Conservation (phyloP, 2,329 filamentous ascomycete species). For the Fusarium continuum region DNA sequence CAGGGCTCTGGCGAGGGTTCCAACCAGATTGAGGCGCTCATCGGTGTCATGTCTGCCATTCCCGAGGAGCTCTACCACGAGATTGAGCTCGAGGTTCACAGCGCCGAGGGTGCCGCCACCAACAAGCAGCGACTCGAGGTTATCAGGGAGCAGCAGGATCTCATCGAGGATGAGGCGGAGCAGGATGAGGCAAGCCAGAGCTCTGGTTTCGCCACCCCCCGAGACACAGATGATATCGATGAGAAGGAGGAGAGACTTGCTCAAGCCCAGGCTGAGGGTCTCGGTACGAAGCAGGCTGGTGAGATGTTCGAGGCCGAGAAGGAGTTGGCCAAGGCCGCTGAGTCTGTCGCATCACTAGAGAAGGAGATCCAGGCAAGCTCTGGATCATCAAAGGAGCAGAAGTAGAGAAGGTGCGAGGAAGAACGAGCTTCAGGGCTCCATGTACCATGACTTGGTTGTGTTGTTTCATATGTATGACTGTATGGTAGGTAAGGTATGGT, state of each 20-base stretch:
- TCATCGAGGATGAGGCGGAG: constrained; percentile 96
- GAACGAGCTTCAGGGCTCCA: constrained; percentile 17
- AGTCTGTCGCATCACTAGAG: constrained; percentile 38
- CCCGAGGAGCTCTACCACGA: constrained; percentile 99
- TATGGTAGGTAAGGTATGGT: constrained; percentile 41
- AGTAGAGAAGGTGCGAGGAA: constrained; percentile 43
- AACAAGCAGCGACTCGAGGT: constrained; percentile 99
- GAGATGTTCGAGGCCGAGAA: constrained; percentile 66
- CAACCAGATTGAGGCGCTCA: constrained; percentile 90
- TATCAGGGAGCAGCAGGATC: constrained; percentile 96
- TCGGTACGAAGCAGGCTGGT: constrained; percentile 58
- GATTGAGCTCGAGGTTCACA: constrained; percentile 98
- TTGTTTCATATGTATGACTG: constrained; percentile 48
- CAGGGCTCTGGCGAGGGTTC: constrained; percentile 88
- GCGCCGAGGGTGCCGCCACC: constrained; percentile 93
- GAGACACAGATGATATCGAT: constrained; percentile 92
- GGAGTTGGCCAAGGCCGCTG: constrained; percentile 51
- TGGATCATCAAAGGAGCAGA: constrained; percentile 45
- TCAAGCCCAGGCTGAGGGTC: constrained; percentile 59
- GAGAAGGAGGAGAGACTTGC: constrained; percentile 82
- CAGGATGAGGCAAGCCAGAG: constrained; percentile 85
- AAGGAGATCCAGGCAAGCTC: constrained; percentile 41
- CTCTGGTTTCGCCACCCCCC: constrained; percentile 76
- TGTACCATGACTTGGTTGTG: constrained; percentile 40
- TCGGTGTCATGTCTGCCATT: constrained; percentile 91